Evolutionary conservation across 208 protist species (phyloP).

Genomic region (Crithidia thermophila): DNA sequence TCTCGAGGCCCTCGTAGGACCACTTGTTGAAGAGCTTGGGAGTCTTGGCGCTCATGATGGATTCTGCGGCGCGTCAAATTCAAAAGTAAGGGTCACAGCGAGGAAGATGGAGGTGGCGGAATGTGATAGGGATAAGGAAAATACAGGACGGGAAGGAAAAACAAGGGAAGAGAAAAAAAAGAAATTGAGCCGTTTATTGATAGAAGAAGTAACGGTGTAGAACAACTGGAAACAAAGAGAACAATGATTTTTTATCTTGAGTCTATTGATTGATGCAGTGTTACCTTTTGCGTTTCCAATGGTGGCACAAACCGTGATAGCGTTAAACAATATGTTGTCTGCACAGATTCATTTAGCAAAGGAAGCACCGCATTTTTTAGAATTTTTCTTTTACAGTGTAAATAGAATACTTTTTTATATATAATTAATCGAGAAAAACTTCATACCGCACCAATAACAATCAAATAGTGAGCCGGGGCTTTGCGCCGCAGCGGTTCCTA

Average conservation of each 20-base stretch:
- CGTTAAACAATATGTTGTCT: too few species aligned
- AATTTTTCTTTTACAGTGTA: too few species aligned
- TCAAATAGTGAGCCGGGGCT: too few species aligned
- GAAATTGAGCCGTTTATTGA: not conserved
- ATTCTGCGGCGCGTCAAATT: not conserved
- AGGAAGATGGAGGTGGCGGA: not conserved
- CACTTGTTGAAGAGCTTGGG: slow-evolving; percentile 94
- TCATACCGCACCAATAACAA: too few species aligned
- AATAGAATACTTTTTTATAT: too few species aligned
- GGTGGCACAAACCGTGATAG: too few species aligned
- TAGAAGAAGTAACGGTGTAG: not conserved
- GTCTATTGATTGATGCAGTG: too few species aligned
- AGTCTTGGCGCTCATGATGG: slow-evolving; percentile 63
- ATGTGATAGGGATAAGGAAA: not conserved
- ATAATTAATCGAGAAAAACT: too few species aligned
- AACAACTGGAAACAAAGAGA: not conserved
- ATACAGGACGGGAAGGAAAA: not conserved
- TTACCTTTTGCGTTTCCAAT: too few species aligned
- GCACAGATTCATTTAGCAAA: too few species aligned
- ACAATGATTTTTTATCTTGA: not conserved
- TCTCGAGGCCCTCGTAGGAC: slow-evolving; percentile 84
- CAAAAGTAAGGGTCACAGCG: not conserved
- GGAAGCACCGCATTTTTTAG: too few species aligned
- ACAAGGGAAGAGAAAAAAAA: not conserved
- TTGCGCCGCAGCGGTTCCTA: too few species aligned